Conservation (phyloP, 495 filamentous ascomycete genomes). For the Podospora didyma region DNA sequence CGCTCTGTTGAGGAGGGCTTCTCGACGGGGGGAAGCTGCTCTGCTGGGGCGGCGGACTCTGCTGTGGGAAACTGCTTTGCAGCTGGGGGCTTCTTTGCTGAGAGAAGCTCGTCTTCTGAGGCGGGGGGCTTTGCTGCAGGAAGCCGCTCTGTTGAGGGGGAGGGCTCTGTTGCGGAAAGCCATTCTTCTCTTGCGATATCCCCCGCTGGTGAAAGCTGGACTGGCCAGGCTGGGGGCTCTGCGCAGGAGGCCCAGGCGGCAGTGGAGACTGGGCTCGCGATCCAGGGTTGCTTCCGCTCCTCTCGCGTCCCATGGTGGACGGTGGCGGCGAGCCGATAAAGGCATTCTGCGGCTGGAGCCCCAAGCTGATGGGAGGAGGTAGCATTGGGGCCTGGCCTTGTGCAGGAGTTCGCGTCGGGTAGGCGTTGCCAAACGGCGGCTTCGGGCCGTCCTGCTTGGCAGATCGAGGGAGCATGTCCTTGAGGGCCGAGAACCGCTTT, state of each 20-base stretch:
- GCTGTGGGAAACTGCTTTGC: neutral
- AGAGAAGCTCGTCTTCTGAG: neutral
- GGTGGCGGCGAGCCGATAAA: neutral
- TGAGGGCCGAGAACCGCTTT: conserved; percentile 32
- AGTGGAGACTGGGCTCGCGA: neutral
- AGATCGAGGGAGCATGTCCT: conserved; percentile 19
- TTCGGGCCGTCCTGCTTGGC: neutral
- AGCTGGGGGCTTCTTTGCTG: neutral
- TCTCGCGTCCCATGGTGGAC: conserved; percentile 3
- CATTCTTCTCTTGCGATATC: neutral
- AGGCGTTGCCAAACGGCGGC: conserved; percentile 1
- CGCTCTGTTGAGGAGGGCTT: neutral
- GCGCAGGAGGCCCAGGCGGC: neutral
- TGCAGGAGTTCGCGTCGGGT: conserved; percentile 3
- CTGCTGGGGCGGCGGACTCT: neutral
- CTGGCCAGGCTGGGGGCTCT: neutral
- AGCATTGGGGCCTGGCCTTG: conserved; percentile 10
- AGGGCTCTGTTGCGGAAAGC: neutral
- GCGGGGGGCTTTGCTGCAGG: neutral
- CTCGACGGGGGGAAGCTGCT: neutral
- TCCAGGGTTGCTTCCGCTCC: conserved; percentile 10
- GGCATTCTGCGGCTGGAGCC: neutral
- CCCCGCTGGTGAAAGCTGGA: neutral
- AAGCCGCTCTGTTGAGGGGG: neutral
- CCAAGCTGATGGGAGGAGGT: conserved; percentile 1